A percentile compares a stretch with the other conserved stretches of the same genome.
Evolutionary conservation across 2,329 filamentous ascomycete genomes (phyloP).

Genomic region (Sporothrix humicola): DNA sequence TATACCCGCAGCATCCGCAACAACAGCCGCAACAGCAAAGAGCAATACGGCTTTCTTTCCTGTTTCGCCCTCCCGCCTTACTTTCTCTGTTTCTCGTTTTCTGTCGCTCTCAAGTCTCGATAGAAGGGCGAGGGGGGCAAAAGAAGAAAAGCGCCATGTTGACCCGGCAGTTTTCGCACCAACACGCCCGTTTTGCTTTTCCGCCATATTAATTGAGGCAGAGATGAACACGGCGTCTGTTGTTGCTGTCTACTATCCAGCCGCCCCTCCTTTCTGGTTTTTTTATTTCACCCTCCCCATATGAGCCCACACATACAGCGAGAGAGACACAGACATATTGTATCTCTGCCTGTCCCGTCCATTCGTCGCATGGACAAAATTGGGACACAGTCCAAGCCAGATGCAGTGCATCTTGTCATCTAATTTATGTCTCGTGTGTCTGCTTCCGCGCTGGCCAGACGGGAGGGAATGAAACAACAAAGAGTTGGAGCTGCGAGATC

Average conservation of each 20-base stretch:
- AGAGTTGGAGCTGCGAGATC: neutral
- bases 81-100: too few species aligned
- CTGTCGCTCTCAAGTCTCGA: neutral
- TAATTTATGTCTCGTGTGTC: neutral
- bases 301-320: too few species aligned
- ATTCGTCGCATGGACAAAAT: neutral
- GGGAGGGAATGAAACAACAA: slow-evolving; percentile 7
- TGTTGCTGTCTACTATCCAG: neutral
- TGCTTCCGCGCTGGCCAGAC: slow-evolving; percentile 5
- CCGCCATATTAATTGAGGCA: neutral
- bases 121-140: neutral
- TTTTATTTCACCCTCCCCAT: neutral
- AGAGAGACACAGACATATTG: too few species aligned
- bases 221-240: neutral
- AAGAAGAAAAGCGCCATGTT: neutral
- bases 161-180: slow-evolving; percentile 9
- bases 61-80: neutral
- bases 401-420: slow-evolving; percentile 2
- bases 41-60: slow-evolving; percentile 17
- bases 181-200: neutral
- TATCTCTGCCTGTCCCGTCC: neutral
- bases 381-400: neutral
- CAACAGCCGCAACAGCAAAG: neutral
- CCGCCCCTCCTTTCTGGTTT: neutral
- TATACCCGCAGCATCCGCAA: neutral